Percentiles rank a stretch among this genome's conserved stretches.
Evolutionary conservation across 345 rosid genomes (phyloP).

Genomic region (Dipteronia dyeriana): DNA sequence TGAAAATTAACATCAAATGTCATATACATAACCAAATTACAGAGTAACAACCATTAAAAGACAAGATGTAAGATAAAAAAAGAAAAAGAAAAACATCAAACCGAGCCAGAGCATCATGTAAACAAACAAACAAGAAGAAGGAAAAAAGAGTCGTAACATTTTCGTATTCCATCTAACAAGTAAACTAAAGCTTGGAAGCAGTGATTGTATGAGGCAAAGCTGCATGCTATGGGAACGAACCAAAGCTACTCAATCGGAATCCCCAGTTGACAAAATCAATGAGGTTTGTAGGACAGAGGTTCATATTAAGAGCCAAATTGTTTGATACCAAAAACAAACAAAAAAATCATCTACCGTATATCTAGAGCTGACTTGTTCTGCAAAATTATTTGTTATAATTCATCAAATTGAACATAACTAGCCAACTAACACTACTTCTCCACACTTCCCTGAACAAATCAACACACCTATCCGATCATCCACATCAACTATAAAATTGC

Average conservation of each 20-base stretch:
- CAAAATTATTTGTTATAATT: not conserved
- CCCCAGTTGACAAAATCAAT: not conserved
- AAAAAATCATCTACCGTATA: not conserved
- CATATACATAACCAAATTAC: not conserved
- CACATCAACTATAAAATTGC: not conserved
- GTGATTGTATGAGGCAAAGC: not conserved
- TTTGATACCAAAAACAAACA: not conserved
- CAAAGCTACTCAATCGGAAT: not conserved
- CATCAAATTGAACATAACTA: not conserved
- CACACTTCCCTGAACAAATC: not conserved
- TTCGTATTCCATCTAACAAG: not conserved
- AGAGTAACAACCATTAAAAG: not conserved
- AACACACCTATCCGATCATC: not conserved
- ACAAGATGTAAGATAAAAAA: not conserved
- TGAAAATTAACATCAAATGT: slow-evolving; percentile 22
- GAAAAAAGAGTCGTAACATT: not conserved
- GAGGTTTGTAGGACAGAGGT: not conserved
- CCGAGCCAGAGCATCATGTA: not conserved
- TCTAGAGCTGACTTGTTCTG: not conserved
- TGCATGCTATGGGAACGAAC: not conserved
- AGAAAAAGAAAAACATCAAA: not conserved
- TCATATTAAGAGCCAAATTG: not conserved
- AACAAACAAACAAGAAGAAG: not conserved
- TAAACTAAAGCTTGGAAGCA: not conserved
- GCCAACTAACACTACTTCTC: not conserved